Percentiles rank a stretch among this genome's conserved stretches.
phyloP scores from a whole-genome alignment of 352 stramenopile species.

The Pythium dissotocum region DNA sequence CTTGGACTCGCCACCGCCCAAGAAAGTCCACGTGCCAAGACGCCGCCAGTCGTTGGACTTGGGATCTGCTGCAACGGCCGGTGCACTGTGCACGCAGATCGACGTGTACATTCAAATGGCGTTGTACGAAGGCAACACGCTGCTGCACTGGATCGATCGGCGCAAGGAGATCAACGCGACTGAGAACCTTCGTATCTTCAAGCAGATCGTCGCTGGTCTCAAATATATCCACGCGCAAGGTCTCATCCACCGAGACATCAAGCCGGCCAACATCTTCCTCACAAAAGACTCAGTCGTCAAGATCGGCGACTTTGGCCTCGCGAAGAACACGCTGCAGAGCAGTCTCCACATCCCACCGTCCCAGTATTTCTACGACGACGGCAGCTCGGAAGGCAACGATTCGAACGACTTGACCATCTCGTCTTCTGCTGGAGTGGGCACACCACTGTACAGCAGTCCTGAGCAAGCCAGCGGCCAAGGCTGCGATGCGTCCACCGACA shows the following conservation, averaged over 20 bases:
- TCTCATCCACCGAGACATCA: constrained; percentile 80
- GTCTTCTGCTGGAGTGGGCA: constrained; percentile 74
- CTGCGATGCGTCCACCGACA: constrained; percentile 57
- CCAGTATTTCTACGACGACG: constrained; percentile 52
- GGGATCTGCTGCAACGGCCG: constrained; percentile 9
- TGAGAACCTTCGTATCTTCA: constrained; percentile 73
- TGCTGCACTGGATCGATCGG: constrained; percentile 75
- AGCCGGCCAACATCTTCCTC: constrained; percentile 82
- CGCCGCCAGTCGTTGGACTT: constrained; percentile 31
- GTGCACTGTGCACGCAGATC: constrained; percentile 65
- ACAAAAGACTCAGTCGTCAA: constrained; percentile 74
- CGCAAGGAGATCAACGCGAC: constrained; percentile 39
- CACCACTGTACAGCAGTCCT: constrained; percentile 72
- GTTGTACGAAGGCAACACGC: constrained; percentile 90
- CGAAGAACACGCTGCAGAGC: constrained; percentile 67
- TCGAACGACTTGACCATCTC: constrained; percentile 32
- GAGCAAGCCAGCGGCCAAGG: constrained; percentile 55
- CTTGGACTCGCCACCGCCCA: not conserved
- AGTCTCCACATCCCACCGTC: constrained; percentile 55
- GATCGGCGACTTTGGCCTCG: constrained; percentile 83
- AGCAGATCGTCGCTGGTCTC: constrained; percentile 69
- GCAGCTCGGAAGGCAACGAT: constrained; percentile 27
- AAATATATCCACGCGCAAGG: constrained; percentile 77
- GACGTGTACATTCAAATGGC: constrained; percentile 94
- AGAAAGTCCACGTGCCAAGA: constrained; percentile 22